Percentiles rank a stretch among this genome's conserved stretches.
phyloP scores from a whole-genome alignment of 1,284 basidiomycete species.

The Calocybe gambosa region DNA sequence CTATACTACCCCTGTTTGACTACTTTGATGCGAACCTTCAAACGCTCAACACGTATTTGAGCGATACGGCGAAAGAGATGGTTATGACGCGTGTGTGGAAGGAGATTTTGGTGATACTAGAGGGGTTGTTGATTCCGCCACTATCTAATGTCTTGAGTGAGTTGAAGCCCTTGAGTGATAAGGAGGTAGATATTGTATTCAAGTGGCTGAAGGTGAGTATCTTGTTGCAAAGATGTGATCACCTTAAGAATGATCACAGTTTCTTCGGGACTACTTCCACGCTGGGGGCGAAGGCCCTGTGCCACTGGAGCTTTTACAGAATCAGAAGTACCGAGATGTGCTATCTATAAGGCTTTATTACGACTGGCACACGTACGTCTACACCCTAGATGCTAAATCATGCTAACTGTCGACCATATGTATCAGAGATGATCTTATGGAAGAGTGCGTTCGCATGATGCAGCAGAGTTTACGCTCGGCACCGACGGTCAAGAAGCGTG shows the following conservation, averaged over 20 bases:
- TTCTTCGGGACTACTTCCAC: slow-evolving; percentile 93
- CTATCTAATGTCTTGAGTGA: slow-evolving; percentile 85
- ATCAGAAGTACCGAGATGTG: slow-evolving; percentile 92
- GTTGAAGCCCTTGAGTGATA: slow-evolving; percentile 87
- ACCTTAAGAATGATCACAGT: slow-evolving; percentile 40
- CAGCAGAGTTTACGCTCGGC: slow-evolving; percentile 72
- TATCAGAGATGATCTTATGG: slow-evolving; percentile 82
- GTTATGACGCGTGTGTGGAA: slow-evolving; percentile 97
- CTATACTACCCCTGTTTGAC: slow-evolving; percentile 90
- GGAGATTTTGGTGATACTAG: slow-evolving; percentile 86
- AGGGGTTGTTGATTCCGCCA: slow-evolving; percentile 87
- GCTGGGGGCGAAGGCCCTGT: slow-evolving; percentile 90
- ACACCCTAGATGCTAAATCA: neutral
- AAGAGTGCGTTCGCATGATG: slow-evolving; percentile 94
- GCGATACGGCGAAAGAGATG: slow-evolving; percentile 82
- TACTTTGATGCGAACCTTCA: slow-evolving; percentile 95
- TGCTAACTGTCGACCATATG: slow-evolving; percentile 11
- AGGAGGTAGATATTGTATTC: slow-evolving; percentile 97
- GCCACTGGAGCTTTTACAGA: slow-evolving; percentile 85
- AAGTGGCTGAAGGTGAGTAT: slow-evolving; percentile 87
- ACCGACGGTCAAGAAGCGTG: slow-evolving; percentile 78
- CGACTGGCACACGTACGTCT: slow-evolving; percentile 81
- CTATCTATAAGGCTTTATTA: slow-evolving; percentile 89
- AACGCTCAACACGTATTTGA: slow-evolving; percentile 86
- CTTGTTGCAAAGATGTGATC: neutral